Evolutionary conservation across 2,329 filamentous ascomycete genomes (phyloP).

Genomic region (Chaetomiaceae sp.): DNA sequence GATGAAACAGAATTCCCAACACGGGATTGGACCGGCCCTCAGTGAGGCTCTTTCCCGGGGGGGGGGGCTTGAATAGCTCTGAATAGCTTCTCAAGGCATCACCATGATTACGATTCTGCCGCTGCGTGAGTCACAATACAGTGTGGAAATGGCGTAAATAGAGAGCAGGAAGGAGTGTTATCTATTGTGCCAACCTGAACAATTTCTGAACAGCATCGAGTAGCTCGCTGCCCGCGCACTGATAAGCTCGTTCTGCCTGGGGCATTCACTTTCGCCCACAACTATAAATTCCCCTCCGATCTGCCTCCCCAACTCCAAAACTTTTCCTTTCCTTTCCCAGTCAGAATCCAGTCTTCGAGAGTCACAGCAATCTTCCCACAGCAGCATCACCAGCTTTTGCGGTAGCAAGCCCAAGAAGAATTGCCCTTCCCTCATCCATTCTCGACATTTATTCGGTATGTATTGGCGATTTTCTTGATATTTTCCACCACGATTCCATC

Average conservation of each 20-base stretch:
- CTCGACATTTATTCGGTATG: background rate
- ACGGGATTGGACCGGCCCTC: no score
- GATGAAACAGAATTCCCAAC: no score
- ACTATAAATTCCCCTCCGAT: background rate
- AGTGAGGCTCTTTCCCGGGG: no score
- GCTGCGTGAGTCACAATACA: background rate
- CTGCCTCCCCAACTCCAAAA: background rate
- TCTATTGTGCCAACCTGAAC: background rate
- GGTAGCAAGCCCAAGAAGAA: background rate
- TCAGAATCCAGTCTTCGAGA: background rate
- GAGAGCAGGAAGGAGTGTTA: background rate
- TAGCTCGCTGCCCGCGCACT: background rate
- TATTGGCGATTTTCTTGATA: background rate
- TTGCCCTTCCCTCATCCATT: background rate
- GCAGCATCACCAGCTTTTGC: background rate
- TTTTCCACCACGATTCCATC: background rate
- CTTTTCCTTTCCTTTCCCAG: slow-evolving; percentile 2
- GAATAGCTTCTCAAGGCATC: no score
- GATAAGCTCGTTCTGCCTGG: background rate
- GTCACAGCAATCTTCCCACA: background rate
- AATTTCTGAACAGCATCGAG: background rate
- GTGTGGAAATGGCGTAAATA: background rate
- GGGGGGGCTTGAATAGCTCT: no score
- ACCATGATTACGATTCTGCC: no score
- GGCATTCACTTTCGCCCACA: background rate